These are phyloP conservation scores for Phytophthora podocarpi DNA, from an alignment of 352 stramenopile species.

Conservation along the genomic window DNA sequence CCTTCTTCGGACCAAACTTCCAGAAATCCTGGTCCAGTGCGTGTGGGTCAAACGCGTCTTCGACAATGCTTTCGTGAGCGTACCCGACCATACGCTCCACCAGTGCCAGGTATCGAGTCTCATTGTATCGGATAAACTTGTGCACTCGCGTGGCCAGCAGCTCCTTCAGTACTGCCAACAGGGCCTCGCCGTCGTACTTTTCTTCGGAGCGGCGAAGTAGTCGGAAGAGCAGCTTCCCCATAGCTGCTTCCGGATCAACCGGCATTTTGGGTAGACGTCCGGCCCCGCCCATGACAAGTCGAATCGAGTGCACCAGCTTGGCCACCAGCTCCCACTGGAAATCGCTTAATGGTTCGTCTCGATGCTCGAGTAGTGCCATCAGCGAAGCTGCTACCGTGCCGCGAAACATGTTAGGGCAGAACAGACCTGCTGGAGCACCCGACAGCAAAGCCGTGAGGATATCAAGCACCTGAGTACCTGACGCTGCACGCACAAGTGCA, in stretches of 20 bases:
- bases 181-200: neutral
- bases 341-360: slow-evolving; percentile 33
- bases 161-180: slow-evolving; percentile 55
- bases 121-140: slow-evolving; percentile 66
- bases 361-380: slow-evolving; percentile 49
- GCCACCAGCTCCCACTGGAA: slow-evolving; percentile 54
- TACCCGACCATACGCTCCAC: slow-evolving; percentile 62
- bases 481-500: slow-evolving; percentile 51
- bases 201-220: slow-evolving; percentile 42
- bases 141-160: slow-evolving; percentile 51
- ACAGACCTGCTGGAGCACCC: slow-evolving; percentile 52
- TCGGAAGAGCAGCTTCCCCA: slow-evolving; percentile 65
- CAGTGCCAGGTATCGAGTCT: slow-evolving; percentile 38
- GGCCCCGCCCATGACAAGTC: slow-evolving; percentile 42
- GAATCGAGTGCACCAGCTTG: slow-evolving; percentile 65
- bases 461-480: slow-evolving; percentile 68
- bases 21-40: slow-evolving; percentile 40
- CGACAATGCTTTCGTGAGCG: slow-evolving; percentile 34
- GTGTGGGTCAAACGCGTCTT: slow-evolving; percentile 46
- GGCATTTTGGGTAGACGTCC: slow-evolving; percentile 16
- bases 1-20: slow-evolving; percentile 34
- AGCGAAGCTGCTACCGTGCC: slow-evolving; percentile 57
- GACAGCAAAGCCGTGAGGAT: slow-evolving; percentile 67
- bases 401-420: slow-evolving; percentile 75
- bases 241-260: slow-evolving; percentile 48